phyloP scores from a whole-genome alignment of 2,329 filamentous ascomycete species.

The Myriosclerotinia scirpicola region DNA sequence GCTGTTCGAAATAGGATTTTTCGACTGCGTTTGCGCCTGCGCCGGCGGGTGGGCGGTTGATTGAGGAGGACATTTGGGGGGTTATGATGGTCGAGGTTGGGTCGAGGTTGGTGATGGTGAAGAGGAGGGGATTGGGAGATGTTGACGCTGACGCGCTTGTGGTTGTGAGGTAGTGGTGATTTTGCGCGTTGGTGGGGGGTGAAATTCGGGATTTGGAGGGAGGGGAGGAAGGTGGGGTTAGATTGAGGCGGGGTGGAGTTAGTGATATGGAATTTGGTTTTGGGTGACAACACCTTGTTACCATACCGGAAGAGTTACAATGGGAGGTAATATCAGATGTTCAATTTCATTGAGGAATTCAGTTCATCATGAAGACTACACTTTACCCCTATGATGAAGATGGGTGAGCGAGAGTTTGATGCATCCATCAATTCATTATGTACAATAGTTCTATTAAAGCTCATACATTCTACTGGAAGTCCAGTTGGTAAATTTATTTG shows the following conservation, averaged over 20 bases:
- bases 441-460: too few relatives aligned
- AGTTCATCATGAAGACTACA: too few relatives aligned
- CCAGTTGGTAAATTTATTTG: too few relatives aligned
- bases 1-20: conserved; percentile 72
- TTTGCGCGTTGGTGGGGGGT: not conserved
- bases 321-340: not conserved
- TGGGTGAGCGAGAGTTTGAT: too few relatives aligned
- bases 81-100: not conserved
- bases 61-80: conserved; percentile 2
- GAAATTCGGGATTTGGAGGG: too few relatives aligned
- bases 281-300: too few relatives aligned
- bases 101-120: too few relatives aligned
- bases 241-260: not conserved
- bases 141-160: not conserved
- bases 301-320: too few relatives aligned
- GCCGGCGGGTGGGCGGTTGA: conserved; percentile 11
- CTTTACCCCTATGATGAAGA: too few relatives aligned
- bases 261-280: not conserved
- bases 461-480: too few relatives aligned
- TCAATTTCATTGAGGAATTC: not conserved
- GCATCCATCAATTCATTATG: too few relatives aligned
- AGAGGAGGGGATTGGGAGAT: not conserved
- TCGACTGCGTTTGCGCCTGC: conserved; percentile 39
- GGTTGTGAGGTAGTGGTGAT: not conserved
- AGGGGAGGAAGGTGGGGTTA: not conserved